Evolutionary conservation across 2,329 filamentous ascomycete species (phyloP), one percentile per base, ranked within the genome.

Genomic region (Cadophora malorum): DNA sequence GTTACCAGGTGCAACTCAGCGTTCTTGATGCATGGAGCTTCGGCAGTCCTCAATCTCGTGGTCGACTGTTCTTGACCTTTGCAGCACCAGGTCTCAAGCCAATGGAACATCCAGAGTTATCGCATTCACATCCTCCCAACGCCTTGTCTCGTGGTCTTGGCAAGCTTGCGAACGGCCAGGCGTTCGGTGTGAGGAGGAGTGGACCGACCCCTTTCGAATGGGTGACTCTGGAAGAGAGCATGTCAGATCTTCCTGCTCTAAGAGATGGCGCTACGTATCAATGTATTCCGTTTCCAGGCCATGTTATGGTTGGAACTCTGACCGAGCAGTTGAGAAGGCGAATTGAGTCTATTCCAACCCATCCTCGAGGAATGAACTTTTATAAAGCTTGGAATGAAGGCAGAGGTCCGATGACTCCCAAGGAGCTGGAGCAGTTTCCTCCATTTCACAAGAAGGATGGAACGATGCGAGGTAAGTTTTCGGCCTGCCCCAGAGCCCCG

Each of bases 1-100:
- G 92, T 0, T 96, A 96, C 72, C 92, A 96, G 74, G 82, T 88
- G 0, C 86, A 90, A 50, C 84, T 92, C 47, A 87, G 89, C 66
- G 81, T 90, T 0, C 81, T 92, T 23, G 91, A 94, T 71, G 86
- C 91, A 0, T 93, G 90, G 83, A 86, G 85, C 0, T 88, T 86
- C 70, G 91, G 91, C 0, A 87, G 88, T 1, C 80, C 88, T 0
- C 92, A 96, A 75, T 81, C 79, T 3, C 85, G 93, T 4, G 85
- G 83, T 3, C 84, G 93, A 7, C 81, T 95, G 0, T 93, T 96
- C 68, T 82, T 96, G 0, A 81, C 85, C 2, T 90, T 94, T 69
- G 86, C 91, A 0, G 91, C 91, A 0, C 90, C 92, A 0, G 90
- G 88, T 0, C 79, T 86, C 3, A 78, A 76, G 1, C 84, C 91